Evolutionary conservation across 257 asterid genomes (phyloP).

Genomic region (Solanum etuberosum): DNA sequence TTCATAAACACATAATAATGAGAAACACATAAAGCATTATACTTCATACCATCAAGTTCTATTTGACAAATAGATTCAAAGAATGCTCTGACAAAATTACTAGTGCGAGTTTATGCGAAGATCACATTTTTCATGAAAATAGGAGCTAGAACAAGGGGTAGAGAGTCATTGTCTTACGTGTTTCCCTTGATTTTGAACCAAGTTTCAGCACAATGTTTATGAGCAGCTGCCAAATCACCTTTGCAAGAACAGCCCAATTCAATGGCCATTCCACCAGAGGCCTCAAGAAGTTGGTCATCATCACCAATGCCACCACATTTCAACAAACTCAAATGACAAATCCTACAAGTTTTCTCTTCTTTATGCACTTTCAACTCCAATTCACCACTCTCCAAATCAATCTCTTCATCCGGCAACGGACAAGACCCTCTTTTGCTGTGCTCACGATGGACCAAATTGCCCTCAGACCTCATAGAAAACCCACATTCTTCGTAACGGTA

Average conservation of each 20-base stretch:
- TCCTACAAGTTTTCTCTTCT: conserved; percentile 27
- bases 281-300: conserved; percentile 7
- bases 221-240: conserved; percentile 51
- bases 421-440: conserved; percentile 9
- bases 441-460: background rate
- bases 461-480: conserved; percentile 17
- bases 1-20: background rate
- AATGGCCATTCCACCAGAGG: conserved; percentile 13
- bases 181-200: conserved; percentile 47
- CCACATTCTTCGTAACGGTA: conserved; percentile 15
- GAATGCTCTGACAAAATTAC: background rate
- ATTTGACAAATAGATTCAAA: background rate
- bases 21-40: background rate
- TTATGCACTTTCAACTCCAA: conserved; percentile 24
- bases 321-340: conserved; percentile 33
- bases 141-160: background rate
- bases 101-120: background rate
- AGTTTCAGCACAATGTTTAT: conserved; percentile 44
- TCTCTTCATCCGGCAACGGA: conserved; percentile 9
- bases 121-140: background rate
- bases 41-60: background rate
- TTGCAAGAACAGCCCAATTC: conserved; percentile 43
- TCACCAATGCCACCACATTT: conserved; percentile 12
- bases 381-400: conserved; percentile 39
- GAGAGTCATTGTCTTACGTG: conserved; percentile 21